phyloP scores from a whole-genome alignment of 2,329 filamentous ascomycete species.

The Diaporthe amygdali region DNA sequence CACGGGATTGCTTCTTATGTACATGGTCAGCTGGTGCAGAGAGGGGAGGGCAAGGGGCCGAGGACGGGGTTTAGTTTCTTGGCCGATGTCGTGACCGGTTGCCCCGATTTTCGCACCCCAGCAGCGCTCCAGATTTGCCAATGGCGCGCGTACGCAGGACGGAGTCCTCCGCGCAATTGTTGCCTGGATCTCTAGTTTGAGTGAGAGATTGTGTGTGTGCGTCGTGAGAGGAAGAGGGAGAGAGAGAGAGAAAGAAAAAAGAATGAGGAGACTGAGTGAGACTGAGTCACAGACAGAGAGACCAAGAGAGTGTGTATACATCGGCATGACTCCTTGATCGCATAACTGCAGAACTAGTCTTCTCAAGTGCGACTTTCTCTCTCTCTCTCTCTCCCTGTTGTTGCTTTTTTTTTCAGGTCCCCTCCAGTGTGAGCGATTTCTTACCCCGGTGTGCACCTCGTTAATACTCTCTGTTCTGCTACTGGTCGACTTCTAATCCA shows the following conservation, averaged over 20 bases:
- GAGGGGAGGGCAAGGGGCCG: neutral
- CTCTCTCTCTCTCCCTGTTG: neutral
- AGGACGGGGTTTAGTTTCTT: neutral
- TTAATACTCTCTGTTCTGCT: neutral
- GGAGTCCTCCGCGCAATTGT: neutral
- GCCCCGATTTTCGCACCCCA: conserved; percentile 10
- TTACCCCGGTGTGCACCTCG: neutral
- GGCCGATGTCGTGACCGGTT: neutral
- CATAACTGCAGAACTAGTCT: neutral
- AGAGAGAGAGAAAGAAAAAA: neutral
- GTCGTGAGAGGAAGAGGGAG: neutral
- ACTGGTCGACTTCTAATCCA: neutral
- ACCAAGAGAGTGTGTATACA: neutral
- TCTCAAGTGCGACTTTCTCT: neutral
- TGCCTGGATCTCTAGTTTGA: neutral
- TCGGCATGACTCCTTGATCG: neutral
- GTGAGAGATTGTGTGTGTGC: neutral
- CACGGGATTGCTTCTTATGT: too few relatives aligned
- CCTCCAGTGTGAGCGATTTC: neutral
- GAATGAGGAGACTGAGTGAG: neutral
- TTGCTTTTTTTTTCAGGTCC: too few relatives aligned
- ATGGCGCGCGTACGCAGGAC: neutral
- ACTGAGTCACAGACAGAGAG: neutral
- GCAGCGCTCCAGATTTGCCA: conserved; percentile 1
- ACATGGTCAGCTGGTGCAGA: too few relatives aligned